Evolutionary conservation across 768 basidiomycete genomes (phyloP).

Genomic region (Lactarius pseudohatsudake): DNA sequence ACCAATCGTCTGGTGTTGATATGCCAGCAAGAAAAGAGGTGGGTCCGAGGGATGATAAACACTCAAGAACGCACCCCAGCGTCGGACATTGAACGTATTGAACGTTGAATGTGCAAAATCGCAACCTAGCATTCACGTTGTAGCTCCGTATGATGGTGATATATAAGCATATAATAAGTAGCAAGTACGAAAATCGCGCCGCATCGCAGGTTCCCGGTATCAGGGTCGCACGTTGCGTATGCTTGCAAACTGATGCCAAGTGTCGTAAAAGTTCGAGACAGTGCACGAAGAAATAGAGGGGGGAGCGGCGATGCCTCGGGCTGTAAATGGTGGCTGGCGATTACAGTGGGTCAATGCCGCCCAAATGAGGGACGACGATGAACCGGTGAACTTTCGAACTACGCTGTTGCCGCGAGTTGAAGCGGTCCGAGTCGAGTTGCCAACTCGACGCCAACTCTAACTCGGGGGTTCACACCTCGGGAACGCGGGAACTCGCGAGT

Average conservation of each 20-base stretch:
- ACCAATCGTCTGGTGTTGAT: not conserved
- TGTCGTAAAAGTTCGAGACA: not conserved
- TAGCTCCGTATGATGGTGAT: not conserved
- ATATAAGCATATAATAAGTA: too few relatives aligned
- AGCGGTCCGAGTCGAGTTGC: too few relatives aligned
- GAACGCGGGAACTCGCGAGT: too few relatives aligned
- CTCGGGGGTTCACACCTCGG: too few relatives aligned
- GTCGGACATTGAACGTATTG: not conserved
- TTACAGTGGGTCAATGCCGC: not conserved
- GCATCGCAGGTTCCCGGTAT: not conserved
- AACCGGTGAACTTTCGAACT: not conserved
- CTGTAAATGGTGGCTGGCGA: not conserved
- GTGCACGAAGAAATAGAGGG: not conserved
- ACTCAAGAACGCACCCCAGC: not conserved
- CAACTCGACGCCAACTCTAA: too few relatives aligned
- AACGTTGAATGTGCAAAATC: not conserved
- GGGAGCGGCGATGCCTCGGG: not conserved
- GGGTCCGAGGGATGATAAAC: not conserved
- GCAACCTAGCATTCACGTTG: not conserved
- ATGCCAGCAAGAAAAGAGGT: not conserved
- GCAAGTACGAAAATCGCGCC: not conserved
- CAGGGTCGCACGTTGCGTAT: not conserved
- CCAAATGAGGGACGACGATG: not conserved
- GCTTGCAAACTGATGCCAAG: not conserved
- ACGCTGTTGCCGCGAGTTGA: too few relatives aligned